Conservation (phyloP, 805 yeast genomes). For the Sugiyamaella qingdaonensis region DNA sequence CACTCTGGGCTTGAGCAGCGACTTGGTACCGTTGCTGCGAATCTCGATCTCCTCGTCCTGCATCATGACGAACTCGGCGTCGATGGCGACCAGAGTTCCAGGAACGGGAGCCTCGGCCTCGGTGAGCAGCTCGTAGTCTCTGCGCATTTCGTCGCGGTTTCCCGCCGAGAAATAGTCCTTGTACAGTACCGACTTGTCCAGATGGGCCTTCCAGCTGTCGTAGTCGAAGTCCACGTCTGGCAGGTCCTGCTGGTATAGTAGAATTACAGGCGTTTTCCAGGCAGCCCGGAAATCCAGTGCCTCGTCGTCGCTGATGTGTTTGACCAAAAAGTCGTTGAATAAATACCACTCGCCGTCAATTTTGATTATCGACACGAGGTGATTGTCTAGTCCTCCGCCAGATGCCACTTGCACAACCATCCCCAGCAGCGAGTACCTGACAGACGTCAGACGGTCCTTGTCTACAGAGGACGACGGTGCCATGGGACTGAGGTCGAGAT, state of each 20-base stretch:
- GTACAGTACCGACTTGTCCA: constrained; percentile 64
- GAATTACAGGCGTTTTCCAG: constrained; percentile 82
- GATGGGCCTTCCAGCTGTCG: constrained; percentile 43
- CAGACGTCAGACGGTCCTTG: constrained; percentile 3
- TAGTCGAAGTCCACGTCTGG: constrained; percentile 38
- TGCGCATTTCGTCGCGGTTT: constrained; percentile 50
- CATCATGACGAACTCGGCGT: constrained; percentile 90
- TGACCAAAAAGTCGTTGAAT: constrained; percentile 88
- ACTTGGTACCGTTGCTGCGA: constrained; percentile 63
- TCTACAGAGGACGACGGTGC: constrained; percentile 1
- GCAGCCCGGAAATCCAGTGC: constrained; percentile 64
- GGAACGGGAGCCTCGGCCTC: constrained; percentile 64
- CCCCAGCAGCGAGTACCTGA: constrained; percentile 32
- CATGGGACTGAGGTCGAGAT: not conserved
- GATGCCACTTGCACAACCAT: constrained; percentile 33
- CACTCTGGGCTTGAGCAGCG: constrained; percentile 67
- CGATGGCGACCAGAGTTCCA: constrained; percentile 84
- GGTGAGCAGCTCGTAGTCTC: constrained; percentile 67
- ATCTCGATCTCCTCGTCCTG: constrained; percentile 78
- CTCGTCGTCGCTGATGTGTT: constrained; percentile 67
- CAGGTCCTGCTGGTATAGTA: constrained; percentile 51
- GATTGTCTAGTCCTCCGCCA: constrained; percentile 28
- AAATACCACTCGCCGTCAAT: constrained; percentile 57
- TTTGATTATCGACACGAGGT: constrained; percentile 34
- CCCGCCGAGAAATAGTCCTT: constrained; percentile 71